Evolutionary conservation across 371 early-diverging fungal species (phyloP).

Genomic region (Mortierella polycephala): DNA sequence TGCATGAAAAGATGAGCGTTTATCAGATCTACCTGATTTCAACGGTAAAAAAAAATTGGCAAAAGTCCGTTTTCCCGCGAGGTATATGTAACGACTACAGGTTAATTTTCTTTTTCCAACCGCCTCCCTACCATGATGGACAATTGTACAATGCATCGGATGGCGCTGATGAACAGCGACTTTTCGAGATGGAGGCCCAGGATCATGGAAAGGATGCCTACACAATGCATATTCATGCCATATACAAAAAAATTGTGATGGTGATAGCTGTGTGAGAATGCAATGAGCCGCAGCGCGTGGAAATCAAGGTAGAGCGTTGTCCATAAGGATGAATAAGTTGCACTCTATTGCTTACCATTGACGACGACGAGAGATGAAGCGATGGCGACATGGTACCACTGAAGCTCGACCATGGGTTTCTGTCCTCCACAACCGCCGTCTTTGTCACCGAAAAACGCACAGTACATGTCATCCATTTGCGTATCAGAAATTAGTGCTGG

Average conservation of each 20-base stretch:
- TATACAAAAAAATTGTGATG: too few species aligned
- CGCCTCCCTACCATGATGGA: conserved; percentile 61
- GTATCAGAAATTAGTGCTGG: too few species aligned
- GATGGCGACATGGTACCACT: conserved; percentile 62
- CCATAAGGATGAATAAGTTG: too few species aligned
- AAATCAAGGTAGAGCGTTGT: too few species aligned
- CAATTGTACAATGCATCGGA: conserved; percentile 70
- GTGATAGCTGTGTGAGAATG: too few species aligned
- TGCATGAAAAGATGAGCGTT: background rate
- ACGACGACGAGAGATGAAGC: conserved; percentile 61
- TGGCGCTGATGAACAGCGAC: conserved; percentile 67
- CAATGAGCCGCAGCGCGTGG: too few species aligned
- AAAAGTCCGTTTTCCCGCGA: too few species aligned
- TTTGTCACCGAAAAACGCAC: background rate
- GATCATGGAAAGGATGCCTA: conserved; percentile 64
- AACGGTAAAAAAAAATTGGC: background rate
- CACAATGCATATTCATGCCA: background rate
- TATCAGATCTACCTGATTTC: background rate
- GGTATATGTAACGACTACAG: too few species aligned
- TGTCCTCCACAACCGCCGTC: conserved; percentile 18
- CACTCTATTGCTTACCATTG: conserved; percentile 52
- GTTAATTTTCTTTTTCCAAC: too few species aligned
- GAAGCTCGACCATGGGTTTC: conserved; percentile 49
- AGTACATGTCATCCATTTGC: too few species aligned
- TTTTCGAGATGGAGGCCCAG: conserved; percentile 69